A percentile compares a stretch with the other conserved stretches of the same genome.
Conservation (phyloP, 371 early-diverging fungal species). For the Gilbertella persicaria region DNA sequence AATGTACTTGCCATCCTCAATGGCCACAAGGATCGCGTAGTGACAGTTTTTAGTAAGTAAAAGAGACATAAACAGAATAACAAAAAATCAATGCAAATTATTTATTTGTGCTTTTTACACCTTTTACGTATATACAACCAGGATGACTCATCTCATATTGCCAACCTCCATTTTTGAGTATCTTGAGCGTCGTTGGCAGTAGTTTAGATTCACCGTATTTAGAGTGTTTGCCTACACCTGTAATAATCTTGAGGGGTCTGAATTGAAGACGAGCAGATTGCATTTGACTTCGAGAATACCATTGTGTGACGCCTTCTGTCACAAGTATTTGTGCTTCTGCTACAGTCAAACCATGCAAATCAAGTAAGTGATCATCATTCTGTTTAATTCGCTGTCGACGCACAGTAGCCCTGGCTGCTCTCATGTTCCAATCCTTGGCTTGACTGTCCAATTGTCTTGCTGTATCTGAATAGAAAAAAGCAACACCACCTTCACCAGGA, state of each 20-base stretch:
- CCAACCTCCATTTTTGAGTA: constrained; percentile 61
- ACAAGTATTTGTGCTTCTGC: constrained; percentile 64
- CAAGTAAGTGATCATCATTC: constrained; percentile 61
- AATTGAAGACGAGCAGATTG: constrained; percentile 45
- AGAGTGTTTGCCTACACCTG: constrained; percentile 69
- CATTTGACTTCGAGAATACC: constrained; percentile 62
- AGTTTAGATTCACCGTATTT: constrained; percentile 56
- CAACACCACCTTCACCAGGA: constrained; percentile 62
- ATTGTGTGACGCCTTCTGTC: constrained; percentile 61
- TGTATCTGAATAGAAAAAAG: constrained; percentile 70
- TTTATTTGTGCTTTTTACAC: constrained; percentile 13
- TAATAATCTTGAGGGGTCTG: constrained; percentile 62
- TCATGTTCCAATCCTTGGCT: constrained; percentile 72
- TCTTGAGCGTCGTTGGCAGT: constrained; percentile 52
- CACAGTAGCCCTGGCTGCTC: constrained; percentile 70
- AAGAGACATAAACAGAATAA: constrained; percentile 25
- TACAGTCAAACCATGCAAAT: constrained; percentile 71
- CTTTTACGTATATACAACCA: constrained; percentile 50
- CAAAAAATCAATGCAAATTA: background rate
- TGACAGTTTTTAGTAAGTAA: constrained; percentile 30
- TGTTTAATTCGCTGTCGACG: constrained; percentile 49
- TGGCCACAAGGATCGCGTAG: constrained; percentile 36
- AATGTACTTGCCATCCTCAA: constrained; percentile 32
- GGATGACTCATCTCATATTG: constrained; percentile 52
- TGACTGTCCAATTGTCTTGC: constrained; percentile 61